These are phyloP conservation scores for Obba rivulosa DNA, from an alignment of 768 basidiomycete genomes.

Conservation along the genomic window DNA sequence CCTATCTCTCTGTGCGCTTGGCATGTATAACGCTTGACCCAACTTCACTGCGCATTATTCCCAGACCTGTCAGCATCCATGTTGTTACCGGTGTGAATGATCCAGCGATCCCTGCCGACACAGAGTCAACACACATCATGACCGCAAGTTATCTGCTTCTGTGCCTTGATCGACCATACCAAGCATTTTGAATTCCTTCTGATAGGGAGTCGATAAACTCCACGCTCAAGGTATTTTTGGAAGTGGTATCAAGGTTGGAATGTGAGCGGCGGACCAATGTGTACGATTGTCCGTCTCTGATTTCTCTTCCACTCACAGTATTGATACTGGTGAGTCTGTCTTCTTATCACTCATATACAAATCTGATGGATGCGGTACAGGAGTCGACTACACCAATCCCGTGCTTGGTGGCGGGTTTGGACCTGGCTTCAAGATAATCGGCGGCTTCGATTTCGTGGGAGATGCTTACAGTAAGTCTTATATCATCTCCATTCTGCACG, in stretches of 20 bases:
- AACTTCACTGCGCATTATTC: not conserved
- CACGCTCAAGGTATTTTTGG: constrained; percentile 61
- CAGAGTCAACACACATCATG: constrained; percentile 47
- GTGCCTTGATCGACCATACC: not conserved
- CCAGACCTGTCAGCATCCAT: constrained; percentile 40
- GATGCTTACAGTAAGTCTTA: constrained; percentile 34
- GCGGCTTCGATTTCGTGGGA: constrained; percentile 56
- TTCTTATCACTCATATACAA: not conserved
- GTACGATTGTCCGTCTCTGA: not conserved
- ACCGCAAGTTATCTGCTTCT: constrained; percentile 34
- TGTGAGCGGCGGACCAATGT: constrained; percentile 33
- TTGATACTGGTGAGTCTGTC: constrained; percentile 35
- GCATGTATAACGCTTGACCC: no score
- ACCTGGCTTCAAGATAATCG: constrained; percentile 45
- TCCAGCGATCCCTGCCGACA: constrained; percentile 38
- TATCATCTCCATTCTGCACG: no score
- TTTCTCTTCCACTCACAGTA: constrained; percentile 23
- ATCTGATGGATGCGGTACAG: constrained; percentile 14
- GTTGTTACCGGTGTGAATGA: constrained; percentile 37
- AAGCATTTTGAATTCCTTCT: not conserved
- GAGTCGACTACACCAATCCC: constrained; percentile 53
- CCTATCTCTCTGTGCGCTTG: not conserved
- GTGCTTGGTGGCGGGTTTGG: constrained; percentile 50
- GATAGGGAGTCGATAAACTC: constrained; percentile 56
- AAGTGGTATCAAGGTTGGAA: constrained; percentile 61